Evolutionary conservation across 2,329 filamentous ascomycete species (phyloP).

Genomic region (Calonectria montana): DNA sequence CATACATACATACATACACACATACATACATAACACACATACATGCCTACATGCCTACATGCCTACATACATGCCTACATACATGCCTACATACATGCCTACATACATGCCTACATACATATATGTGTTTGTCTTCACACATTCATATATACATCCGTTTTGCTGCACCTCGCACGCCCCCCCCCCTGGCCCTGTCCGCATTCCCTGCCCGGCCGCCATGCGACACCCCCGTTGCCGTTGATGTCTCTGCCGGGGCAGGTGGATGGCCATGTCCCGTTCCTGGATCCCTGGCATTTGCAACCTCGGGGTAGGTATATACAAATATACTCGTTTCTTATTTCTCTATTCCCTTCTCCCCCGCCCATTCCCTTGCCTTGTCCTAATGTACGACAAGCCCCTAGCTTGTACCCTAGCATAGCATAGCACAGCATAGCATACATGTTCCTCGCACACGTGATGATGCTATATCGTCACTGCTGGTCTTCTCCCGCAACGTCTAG

Average conservation of each 20-base stretch:
- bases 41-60: neutral
- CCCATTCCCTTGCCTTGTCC: neutral
- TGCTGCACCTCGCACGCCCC: constrained; percentile 22
- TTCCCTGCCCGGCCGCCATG: constrained; percentile 30
- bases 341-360: neutral
- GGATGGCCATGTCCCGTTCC: constrained; percentile 36
- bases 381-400: neutral
- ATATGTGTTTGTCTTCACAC: neutral
- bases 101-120: neutral
- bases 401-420: neutral
- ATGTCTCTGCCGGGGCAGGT: constrained; percentile 14
- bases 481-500: neutral
- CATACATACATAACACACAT: neutral
- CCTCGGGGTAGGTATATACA: neutral
- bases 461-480: neutral
- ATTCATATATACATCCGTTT: neutral
- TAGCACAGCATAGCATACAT: neutral
- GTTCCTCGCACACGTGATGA: neutral
- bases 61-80: neutral
- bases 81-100: constrained; percentile 4
- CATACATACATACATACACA: neutral
- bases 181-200: constrained; percentile 18
- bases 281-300: constrained; percentile 21
- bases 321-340: neutral
- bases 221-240: constrained; percentile 35